Evolutionary conservation across 306 rosid species (phyloP).

Genomic region (Elaeagnus macrophylla): DNA sequence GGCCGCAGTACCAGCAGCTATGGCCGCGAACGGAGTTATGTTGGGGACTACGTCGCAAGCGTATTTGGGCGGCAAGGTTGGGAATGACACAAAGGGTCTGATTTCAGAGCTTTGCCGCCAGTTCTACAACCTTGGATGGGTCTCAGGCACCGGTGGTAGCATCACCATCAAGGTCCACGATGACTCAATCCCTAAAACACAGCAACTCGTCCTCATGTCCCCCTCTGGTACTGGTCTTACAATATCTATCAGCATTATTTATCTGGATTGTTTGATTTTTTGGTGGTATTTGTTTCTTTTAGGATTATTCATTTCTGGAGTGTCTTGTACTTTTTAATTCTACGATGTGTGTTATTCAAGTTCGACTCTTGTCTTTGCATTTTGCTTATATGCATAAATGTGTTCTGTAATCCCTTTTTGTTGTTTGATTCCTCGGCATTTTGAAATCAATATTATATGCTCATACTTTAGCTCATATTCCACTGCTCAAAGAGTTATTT

Average conservation of each 20-base stretch:
- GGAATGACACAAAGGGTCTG: constrained; percentile 60
- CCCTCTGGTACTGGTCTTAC: constrained; percentile 53
- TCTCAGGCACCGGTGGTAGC: constrained; percentile 92
- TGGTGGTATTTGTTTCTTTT: constrained; percentile 4
- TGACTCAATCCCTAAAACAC: constrained; percentile 58
- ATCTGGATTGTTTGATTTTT: not conserved
- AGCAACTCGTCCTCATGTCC: constrained; percentile 69
- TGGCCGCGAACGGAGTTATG: constrained; percentile 39
- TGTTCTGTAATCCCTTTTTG: not conserved
- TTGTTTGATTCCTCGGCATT: constrained; percentile 17
- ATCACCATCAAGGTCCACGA: constrained; percentile 78
- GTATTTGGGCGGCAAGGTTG: constrained; percentile 53
- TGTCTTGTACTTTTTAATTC: too few species aligned
- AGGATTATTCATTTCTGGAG: not conserved
- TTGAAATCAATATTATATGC: constrained; percentile 5
- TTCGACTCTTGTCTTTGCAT: not conserved
- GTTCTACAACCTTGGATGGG: constrained; percentile 89
- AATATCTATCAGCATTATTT: not conserved
- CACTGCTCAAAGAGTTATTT: not conserved
- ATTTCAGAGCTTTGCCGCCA: constrained; percentile 88
- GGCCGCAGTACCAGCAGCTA: constrained; percentile 17
- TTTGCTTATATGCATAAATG: not conserved
- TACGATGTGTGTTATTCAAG: too few species aligned
- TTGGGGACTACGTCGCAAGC: constrained; percentile 46
- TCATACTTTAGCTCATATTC: not conserved